Conservation (phyloP, 306 rosid genomes). For the Cucumis cinereus region DNA sequence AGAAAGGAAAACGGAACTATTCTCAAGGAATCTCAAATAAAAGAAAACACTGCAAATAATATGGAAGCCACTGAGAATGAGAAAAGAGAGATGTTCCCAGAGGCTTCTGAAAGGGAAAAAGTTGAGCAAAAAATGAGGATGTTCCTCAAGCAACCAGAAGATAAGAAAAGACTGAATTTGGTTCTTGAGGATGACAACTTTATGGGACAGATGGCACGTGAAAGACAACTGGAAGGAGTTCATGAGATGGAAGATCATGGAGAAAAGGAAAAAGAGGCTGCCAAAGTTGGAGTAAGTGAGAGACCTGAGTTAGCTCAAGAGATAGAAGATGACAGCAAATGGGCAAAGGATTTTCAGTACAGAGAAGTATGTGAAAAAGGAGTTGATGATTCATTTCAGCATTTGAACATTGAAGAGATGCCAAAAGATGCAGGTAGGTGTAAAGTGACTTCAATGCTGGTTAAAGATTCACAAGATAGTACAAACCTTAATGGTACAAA, state of each 20-base stretch:
- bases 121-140: conserved; percentile 21
- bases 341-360: conserved; percentile 12
- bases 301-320: conserved; percentile 14
- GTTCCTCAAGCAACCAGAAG: conserved; percentile 28
- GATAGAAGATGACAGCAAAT: conserved; percentile 11
- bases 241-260: conserved; percentile 5
- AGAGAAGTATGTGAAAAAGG: conserved; percentile 15
- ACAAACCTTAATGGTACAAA: conserved; percentile 15
- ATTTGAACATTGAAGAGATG: conserved; percentile 19
- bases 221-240: conserved; percentile 9
- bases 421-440: conserved; percentile 16
- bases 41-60: conserved; percentile 17
- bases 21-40: conserved; percentile 17
- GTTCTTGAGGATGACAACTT: conserved; percentile 27
- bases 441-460: conserved; percentile 15
- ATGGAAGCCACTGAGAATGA: conserved; percentile 20
- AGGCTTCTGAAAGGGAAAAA: conserved; percentile 26
- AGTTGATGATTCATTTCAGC: conserved; percentile 15
- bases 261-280: conserved; percentile 11
- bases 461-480: conserved; percentile 16
- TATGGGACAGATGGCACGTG: conserved; percentile 17
- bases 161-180: conserved; percentile 20
- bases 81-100: conserved; percentile 15
- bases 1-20: conserved; percentile 21
- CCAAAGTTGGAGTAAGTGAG: conserved; percentile 17